phyloP scores from a whole-genome alignment of 345 rosid species.

The Pistacia atlantica region DNA sequence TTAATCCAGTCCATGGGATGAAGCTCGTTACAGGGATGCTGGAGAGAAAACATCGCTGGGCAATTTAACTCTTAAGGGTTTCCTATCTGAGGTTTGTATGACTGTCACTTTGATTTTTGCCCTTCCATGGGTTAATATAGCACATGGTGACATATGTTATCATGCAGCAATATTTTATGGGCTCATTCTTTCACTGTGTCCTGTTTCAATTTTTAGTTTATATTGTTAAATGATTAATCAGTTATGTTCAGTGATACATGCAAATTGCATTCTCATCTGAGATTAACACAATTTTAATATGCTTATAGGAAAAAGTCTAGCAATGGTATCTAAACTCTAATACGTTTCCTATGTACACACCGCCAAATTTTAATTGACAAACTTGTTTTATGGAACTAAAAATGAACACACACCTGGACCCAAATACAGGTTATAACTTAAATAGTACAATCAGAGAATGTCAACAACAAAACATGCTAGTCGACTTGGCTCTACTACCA shows the following conservation, averaged over 20 bases:
- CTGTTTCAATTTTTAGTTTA: not conserved
- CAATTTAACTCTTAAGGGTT: conserved; percentile 63
- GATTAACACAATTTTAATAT: not conserved
- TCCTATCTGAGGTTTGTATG: conserved; percentile 65
- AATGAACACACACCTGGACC: too few relatives aligned
- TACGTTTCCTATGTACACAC: too few relatives aligned
- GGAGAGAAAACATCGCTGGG: conserved; percentile 65
- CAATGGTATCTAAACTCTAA: not conserved
- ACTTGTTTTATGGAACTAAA: too few relatives aligned
- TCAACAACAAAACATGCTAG: too few relatives aligned
- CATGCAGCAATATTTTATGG: not conserved
- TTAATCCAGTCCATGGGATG: conserved; percentile 72
- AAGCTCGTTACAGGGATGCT: conserved; percentile 62
- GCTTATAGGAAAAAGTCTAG: not conserved
- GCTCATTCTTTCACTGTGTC: not conserved
- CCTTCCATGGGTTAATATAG: not conserved
- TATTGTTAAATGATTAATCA: not conserved
- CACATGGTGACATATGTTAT: not conserved
- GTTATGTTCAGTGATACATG: not conserved
- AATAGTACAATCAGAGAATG: too few relatives aligned
- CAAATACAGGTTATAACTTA: too few relatives aligned
- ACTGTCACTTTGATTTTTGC: conserved; percentile 5
- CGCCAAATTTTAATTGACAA: too few relatives aligned
- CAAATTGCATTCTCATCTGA: not conserved
- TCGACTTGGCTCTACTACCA: too few relatives aligned